Base-by-base conservation (phyloP, 169 alveolate species). In the Plasmodium falciparum region DNA sequence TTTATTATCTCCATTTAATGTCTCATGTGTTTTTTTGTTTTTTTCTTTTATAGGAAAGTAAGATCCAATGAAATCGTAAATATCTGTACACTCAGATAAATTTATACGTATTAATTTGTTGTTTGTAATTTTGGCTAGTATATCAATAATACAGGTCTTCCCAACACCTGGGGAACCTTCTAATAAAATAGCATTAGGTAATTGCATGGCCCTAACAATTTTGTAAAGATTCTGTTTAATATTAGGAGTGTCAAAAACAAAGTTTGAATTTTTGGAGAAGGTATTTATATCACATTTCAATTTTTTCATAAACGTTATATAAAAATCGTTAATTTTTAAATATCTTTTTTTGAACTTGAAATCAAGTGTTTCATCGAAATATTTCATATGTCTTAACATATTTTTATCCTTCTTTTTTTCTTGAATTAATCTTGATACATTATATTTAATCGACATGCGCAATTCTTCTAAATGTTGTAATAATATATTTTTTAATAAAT, bases 151-250 rank as follows among this genome's bases (percentile, higher is more conserved):
- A 49, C 99, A 97, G 3, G 99, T 98, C 93, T 99, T 99, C 13
- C 99, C 99, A 15, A 98, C 99, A 17, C 99, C 99, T 4, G 99
- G 99, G 12, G 99, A 98, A 7, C 99, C 99, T 93, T 98, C 99
- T 12, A 99, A 95, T 59, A 99, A 94, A 54, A 99, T 97, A 4
- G 99, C 98, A 59, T 97, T 95, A 24, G 90, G 90, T 33, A 97
- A 91, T 74, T 93, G 92, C 96, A 98, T 80, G 12, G 98, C 99
- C 45, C 99, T 94, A 13, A 97, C 90, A 39, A 98, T 95, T 83
- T 97, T 95, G 54, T 96, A 95, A 49, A 98, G 76, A 92, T 97
- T 98, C 58, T 93, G 89, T 70, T 97, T 95, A 50, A 98, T 93
- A 7, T 98, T 96, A 12, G 95, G 95, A 0, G 99, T 97, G 13